These are phyloP conservation scores for Mycena kentingensis DNA, from an alignment of 768 basidiomycete genomes.

Conservation along the genomic window DNA sequence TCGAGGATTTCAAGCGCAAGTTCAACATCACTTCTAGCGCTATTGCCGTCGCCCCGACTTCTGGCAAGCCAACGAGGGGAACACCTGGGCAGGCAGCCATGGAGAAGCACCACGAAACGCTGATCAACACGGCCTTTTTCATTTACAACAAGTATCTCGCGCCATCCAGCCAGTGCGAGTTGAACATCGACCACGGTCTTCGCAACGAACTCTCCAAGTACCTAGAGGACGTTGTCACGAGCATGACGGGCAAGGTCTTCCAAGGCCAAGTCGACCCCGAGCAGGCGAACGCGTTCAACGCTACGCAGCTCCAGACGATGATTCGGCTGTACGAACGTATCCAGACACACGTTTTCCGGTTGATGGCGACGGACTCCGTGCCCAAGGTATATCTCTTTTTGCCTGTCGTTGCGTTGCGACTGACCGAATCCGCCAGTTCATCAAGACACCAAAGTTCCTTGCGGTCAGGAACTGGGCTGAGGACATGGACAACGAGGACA, in stretches of 20 bases:
- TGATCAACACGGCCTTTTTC: conserved; percentile 91
- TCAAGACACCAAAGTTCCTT: conserved; percentile 82
- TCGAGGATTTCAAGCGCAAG: conserved; percentile 94
- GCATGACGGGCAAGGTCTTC: conserved; percentile 72
- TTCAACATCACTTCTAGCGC: conserved; percentile 96
- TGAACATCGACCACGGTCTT: conserved; percentile 97
- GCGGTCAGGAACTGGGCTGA: conserved; percentile 79
- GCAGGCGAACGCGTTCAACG: conserved; percentile 83
- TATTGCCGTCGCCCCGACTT: conserved; percentile 52
- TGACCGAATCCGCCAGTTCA: too few species aligned
- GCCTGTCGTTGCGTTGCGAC: too few species aligned
- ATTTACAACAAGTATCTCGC: conserved; percentile 96
- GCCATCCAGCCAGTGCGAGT: conserved; percentile 90
- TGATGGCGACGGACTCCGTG: conserved; percentile 99
- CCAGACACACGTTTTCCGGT: conserved; percentile 92
- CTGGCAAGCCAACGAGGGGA: conserved; percentile 41
- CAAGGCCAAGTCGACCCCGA: conserved; percentile 81
- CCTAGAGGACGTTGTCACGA: conserved; percentile 85
- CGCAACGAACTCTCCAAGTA: conserved; percentile 94
- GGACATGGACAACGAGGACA: conserved; percentile 68
- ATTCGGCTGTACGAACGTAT: conserved; percentile 94
- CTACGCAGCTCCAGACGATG: conserved; percentile 93
- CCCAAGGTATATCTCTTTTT: conserved; percentile 67
- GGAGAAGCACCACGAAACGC: conserved; percentile 94
- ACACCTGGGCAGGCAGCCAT: conserved; percentile 85